phyloP scores from a whole-genome alignment of 768 basidiomycete species.

The Leccinum longicurvipes region DNA sequence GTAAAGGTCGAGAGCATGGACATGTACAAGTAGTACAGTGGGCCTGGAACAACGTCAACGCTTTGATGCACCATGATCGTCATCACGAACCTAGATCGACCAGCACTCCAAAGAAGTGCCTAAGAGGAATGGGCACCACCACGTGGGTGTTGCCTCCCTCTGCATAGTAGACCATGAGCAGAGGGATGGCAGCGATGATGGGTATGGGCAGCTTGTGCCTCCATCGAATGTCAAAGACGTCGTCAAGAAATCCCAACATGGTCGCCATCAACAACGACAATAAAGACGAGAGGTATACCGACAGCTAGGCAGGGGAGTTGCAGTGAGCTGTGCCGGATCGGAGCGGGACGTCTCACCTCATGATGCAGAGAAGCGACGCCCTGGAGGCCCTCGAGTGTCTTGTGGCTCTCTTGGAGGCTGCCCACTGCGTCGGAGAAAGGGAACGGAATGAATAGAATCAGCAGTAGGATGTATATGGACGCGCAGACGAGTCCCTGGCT shows the following conservation, averaged over 20 bases:
- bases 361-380: slow-evolving; percentile 64
- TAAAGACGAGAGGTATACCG: slow-evolving; percentile 89
- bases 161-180: slow-evolving; percentile 95
- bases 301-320: slow-evolving; percentile 49
- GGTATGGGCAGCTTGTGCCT: slow-evolving; percentile 97
- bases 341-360: slow-evolving; percentile 49
- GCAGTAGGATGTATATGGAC: slow-evolving; percentile 76
- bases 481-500: slow-evolving; percentile 91
- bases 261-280: slow-evolving; percentile 92
- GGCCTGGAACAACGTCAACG: slow-evolving; percentile 51
- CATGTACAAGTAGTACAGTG: slow-evolving; percentile 96
- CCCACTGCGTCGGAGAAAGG: slow-evolving; percentile 78
- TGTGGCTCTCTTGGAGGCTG: slow-evolving; percentile 40
- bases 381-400: slow-evolving; percentile 43
- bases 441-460: slow-evolving; percentile 94
- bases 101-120: slow-evolving; percentile 68
- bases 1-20: slow-evolving; percentile 92
- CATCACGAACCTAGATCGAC: slow-evolving; percentile 81
- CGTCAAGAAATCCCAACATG: slow-evolving; percentile 92
- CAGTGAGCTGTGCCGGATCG: not conserved
- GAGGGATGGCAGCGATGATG: slow-evolving; percentile 90
- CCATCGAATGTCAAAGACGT: slow-evolving; percentile 98
- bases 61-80: not conserved
- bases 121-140: slow-evolving; percentile 83
- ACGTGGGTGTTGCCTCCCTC: slow-evolving; percentile 92